Evolutionary conservation across 2,329 filamentous ascomycete genomes (phyloP).

Genomic region (Waltergamsia citrina): DNA sequence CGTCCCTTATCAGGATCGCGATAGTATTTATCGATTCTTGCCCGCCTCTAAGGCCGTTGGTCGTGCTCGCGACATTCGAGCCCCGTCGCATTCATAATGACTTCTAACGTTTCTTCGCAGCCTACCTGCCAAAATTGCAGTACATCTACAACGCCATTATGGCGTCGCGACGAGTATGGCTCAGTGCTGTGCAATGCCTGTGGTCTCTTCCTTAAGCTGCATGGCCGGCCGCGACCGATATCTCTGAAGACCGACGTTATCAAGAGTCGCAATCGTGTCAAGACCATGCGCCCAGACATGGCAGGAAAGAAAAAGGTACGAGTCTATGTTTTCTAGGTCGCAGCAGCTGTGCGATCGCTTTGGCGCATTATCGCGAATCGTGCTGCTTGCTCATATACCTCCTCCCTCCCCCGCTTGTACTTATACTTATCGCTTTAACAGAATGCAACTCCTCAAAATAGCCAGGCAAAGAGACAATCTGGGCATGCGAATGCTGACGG

Average conservation of each 20-base stretch:
- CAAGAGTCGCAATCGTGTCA: constrained; percentile 97
- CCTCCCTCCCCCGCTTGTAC: background rate
- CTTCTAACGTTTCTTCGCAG: constrained; percentile 61
- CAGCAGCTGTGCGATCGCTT: background rate
- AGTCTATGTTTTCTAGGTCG: constrained; percentile 3
- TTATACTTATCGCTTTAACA: background rate
- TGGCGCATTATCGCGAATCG: background rate
- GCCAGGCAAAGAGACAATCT: constrained; percentile 37
- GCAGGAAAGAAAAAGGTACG: constrained; percentile 76
- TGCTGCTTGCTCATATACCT: background rate
- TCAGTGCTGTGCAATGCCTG: constrained; percentile 98
- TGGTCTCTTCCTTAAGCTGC: constrained; percentile 93
- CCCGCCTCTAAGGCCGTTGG: constrained; percentile 3
- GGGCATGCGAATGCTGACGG: constrained; percentile 41
- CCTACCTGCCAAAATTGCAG: constrained; percentile 94
- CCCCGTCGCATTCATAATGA: constrained; percentile 34
- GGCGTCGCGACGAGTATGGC: constrained; percentile 93
- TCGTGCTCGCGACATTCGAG: constrained; percentile 4
- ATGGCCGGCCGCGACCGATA: constrained; percentile 86
- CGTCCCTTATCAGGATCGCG: constrained; percentile 26
- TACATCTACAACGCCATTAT: constrained; percentile 91
- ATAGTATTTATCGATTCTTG: constrained; percentile 18
- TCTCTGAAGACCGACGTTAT: constrained; percentile 98
- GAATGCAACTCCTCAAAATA: background rate
- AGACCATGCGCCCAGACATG: constrained; percentile 70